Evolutionary conservation across 441 rosid genomes (phyloP).

Genomic region (Dalechampia spathulata): DNA sequence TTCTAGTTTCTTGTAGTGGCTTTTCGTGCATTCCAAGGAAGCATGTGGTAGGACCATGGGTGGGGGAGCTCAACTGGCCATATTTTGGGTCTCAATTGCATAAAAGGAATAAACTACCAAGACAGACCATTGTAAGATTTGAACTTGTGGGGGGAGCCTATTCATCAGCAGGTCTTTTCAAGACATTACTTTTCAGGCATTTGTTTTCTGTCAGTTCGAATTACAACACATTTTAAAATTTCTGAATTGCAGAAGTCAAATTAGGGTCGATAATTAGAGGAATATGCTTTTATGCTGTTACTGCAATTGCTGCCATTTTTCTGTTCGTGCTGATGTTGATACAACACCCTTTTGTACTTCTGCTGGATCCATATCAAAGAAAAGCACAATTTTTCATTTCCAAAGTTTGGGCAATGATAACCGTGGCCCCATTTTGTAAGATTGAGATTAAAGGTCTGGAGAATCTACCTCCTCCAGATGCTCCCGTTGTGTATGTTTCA

Average conservation of each 20-base stretch:
- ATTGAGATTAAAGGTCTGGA: conserved; percentile 61
- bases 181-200: conserved; percentile 7
- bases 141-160: conserved; percentile 49
- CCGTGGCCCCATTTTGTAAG: conserved; percentile 50
- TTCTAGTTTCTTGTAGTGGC: conserved; percentile 33
- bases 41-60: conserved; percentile 20
- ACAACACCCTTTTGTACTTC: conserved; percentile 74
- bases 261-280: conserved; percentile 64
- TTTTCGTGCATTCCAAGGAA: conserved; percentile 26
- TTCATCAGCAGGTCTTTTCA: conserved; percentile 51
- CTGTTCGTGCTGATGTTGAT: conserved; percentile 59
- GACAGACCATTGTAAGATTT: conserved; percentile 37
- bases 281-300: conserved; percentile 57
- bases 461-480: conserved; percentile 66
- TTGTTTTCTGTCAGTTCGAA: background rate
- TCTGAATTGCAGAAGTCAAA: conserved; percentile 50
- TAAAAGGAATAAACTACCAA: conserved; percentile 22
- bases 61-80: conserved; percentile 20
- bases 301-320: conserved; percentile 49
- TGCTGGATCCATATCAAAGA: conserved; percentile 64
- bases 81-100: conserved; percentile 21
- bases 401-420: conserved; percentile 64
- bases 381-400: conserved; percentile 69
- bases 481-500: conserved; percentile 81
- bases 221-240: conserved; percentile 17